A percentile compares a stretch with the other conserved stretches of the same genome.
Evolutionary conservation across 2,329 filamentous ascomycete species (phyloP).

Genomic region (Fusarium citri): DNA sequence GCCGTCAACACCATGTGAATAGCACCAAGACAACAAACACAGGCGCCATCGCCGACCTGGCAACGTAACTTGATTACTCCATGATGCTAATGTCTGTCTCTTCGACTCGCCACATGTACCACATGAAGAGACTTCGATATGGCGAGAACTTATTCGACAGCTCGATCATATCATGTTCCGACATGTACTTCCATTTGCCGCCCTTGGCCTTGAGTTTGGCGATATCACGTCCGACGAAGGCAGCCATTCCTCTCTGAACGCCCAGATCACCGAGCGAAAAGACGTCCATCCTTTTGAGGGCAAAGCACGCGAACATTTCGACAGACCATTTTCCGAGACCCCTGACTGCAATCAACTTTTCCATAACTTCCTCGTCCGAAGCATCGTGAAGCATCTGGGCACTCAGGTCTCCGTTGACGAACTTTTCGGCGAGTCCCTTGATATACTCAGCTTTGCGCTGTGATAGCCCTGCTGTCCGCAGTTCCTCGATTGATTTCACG

Average conservation of each 20-base stretch:
- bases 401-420: constrained; percentile 78
- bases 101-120: constrained; percentile 95
- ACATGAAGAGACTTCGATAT: constrained; percentile 95
- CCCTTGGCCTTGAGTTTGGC: constrained; percentile 82
- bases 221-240: constrained; percentile 84
- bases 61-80: constrained; percentile 52
- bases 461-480: constrained; percentile 89
- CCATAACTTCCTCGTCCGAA: constrained; percentile 86
- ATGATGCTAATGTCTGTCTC: constrained; percentile 78
- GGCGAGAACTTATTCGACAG: constrained; percentile 83
- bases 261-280: constrained; percentile 93
- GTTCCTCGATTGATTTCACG: constrained; percentile 68
- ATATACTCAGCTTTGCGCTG: constrained; percentile 98
- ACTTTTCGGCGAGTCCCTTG: constrained; percentile 84
- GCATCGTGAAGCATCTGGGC: constrained; percentile 81
- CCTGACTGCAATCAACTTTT: constrained; percentile 84
- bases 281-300: constrained; percentile 92
- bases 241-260: constrained; percentile 94
- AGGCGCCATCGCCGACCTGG: constrained; percentile 14
- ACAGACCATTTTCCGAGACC: constrained; percentile 92
- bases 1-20: constrained; percentile 12
- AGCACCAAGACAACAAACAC: constrained; percentile 25
- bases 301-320: constrained; percentile 98
- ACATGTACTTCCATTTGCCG: constrained; percentile 99
- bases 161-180: constrained; percentile 90